Conservation (phyloP, 306 rosid genomes). For the Echinosophora koreensis region DNA sequence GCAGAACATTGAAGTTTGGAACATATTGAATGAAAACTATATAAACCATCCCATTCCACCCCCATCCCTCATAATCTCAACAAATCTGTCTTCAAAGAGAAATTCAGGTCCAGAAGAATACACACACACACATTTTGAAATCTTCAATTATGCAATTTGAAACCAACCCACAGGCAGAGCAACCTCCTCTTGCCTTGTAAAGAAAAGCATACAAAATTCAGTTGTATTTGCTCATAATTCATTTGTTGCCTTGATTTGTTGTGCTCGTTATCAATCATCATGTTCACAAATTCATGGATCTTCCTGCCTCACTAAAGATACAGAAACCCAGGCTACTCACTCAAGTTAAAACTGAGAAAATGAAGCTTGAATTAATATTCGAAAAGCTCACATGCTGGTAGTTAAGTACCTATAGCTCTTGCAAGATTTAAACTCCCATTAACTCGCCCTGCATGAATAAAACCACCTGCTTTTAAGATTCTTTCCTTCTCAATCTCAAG, state of each 20-base stretch:
- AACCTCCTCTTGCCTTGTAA: constrained; percentile 36
- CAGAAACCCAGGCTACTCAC: neutral
- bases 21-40: constrained; percentile 25
- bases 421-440: constrained; percentile 97
- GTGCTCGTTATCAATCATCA: neutral
- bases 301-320: constrained; percentile 31
- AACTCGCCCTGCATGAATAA: constrained; percentile 91
- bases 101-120: neutral
- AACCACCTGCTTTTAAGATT: constrained; percentile 92
- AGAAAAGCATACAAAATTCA: constrained; percentile 26
- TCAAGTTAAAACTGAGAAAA: constrained; percentile 22
- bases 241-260: constrained; percentile 6
- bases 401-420: constrained; percentile 81
- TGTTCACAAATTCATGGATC: constrained; percentile 21
- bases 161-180: constrained; percentile 10
- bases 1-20: constrained; percentile 42
- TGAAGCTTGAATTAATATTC: neutral
- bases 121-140: neutral
- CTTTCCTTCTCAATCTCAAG: constrained; percentile 86
- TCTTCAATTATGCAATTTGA: constrained; percentile 1
- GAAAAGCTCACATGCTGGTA: constrained; percentile 4
- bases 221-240: no score
- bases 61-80: neutral
- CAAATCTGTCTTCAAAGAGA: neutral
- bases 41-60: constrained; percentile 26